A percentile compares a stretch with the other conserved stretches of the same genome.
Evolutionary conservation across 2,329 filamentous ascomycete species (phyloP).

Genomic region (Aphanocladium album): DNA sequence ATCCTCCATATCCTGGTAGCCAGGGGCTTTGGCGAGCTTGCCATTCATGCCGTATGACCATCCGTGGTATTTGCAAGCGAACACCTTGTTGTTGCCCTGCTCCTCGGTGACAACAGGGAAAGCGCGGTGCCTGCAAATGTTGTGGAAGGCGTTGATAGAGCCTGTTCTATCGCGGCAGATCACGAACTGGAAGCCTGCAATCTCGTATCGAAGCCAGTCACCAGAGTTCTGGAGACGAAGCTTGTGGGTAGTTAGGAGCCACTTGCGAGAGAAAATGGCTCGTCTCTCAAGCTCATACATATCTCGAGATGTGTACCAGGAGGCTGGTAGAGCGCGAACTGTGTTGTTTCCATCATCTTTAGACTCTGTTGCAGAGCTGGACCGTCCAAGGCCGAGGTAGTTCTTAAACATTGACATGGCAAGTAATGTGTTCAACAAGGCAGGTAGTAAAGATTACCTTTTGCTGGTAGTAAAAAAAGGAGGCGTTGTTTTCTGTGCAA

Average conservation of each 20-base stretch:
- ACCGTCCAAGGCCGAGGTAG: slow-evolving; percentile 9
- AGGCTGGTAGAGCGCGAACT: slow-evolving; percentile 33
- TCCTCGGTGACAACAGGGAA: slow-evolving; percentile 46
- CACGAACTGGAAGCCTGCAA: slow-evolving; percentile 49
- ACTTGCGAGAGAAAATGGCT: slow-evolving; percentile 46
- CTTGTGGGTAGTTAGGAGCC: slow-evolving; percentile 45
- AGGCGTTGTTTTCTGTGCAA: background rate
- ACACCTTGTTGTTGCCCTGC: slow-evolving; percentile 42
- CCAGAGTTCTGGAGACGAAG: slow-evolving; percentile 42
- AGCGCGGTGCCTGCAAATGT: slow-evolving; percentile 55
- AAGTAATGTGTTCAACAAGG: background rate
- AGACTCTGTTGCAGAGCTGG: slow-evolving; percentile 9
- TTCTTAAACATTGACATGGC: slow-evolving; percentile 10
- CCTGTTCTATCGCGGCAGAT: slow-evolving; percentile 41
- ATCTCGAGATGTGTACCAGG: slow-evolving; percentile 41
- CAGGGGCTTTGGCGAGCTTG: slow-evolving; percentile 50
- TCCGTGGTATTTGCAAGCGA: slow-evolving; percentile 54
- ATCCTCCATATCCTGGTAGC: slow-evolving; percentile 46
- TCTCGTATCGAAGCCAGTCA: slow-evolving; percentile 47
- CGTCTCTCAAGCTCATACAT: slow-evolving; percentile 47
- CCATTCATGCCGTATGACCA: slow-evolving; percentile 53
- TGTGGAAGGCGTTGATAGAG: slow-evolving; percentile 51
- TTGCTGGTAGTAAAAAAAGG: background rate
- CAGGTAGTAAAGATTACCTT: background rate
- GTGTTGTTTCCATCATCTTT: slow-evolving; percentile 12